Conservation (phyloP, 495 filamentous ascomycete species). For the Xylaria sp. region DNA sequence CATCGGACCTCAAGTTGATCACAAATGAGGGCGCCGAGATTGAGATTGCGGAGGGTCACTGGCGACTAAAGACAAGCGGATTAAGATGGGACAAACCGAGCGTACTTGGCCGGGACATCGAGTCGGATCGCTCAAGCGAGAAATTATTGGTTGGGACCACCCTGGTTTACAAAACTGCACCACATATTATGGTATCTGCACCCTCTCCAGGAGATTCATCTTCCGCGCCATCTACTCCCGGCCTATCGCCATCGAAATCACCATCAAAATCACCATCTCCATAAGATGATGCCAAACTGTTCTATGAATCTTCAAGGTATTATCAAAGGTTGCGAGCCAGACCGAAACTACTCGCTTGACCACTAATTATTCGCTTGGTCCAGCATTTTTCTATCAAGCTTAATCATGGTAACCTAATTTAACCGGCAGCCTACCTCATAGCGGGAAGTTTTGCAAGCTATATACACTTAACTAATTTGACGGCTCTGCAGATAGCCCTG, state of each 20-base stretch:
- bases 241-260: conserved; percentile 3
- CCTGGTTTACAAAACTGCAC: conserved; percentile 2
- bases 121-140: not conserved
- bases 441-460: not conserved
- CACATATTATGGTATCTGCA: not conserved
- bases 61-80: conserved; percentile 18
- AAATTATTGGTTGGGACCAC: conserved; percentile 1
- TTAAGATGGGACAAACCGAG: not conserved
- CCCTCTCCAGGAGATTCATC: not conserved
- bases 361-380: not conserved
- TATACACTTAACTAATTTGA: conserved; percentile 3
- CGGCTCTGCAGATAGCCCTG: not conserved
- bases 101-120: not conserved
- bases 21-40: conserved; percentile 33
- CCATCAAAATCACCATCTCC: conserved; percentile 3
- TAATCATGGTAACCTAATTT: not conserved
- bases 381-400: not conserved
- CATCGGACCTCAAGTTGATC: conserved; percentile 30
- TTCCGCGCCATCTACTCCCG: not conserved
- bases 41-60: conserved; percentile 29
- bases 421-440: not conserved
- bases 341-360: not conserved
- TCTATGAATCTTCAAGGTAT: not conserved
- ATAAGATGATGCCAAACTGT: not conserved
- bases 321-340: not conserved